Evolutionary conservation across 2,329 filamentous ascomycete genomes (phyloP).

Genomic region (Aspergillus brunneoviolaceus): DNA sequence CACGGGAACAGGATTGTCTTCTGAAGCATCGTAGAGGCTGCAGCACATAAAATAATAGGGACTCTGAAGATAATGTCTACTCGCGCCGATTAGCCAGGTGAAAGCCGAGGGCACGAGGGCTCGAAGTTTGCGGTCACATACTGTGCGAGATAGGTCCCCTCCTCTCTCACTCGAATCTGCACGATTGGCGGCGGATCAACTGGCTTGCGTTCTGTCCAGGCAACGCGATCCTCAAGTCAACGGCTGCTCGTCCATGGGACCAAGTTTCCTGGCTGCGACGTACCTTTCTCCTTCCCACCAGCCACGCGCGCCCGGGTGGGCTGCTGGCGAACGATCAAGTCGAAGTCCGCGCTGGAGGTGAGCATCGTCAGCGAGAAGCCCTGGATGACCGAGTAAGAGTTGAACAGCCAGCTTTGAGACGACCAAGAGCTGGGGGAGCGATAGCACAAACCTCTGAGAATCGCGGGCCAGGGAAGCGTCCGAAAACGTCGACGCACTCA

Average conservation of each 20-base stretch:
- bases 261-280: conserved; percentile 12
- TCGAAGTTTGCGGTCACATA: conserved; percentile 43
- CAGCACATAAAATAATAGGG: conserved; percentile 65
- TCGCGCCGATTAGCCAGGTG: conserved; percentile 18
- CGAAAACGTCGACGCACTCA: conserved; percentile 43
- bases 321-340: conserved; percentile 63
- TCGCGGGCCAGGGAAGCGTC: conserved; percentile 44
- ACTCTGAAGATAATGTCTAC: conserved; percentile 61
- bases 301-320: conserved; percentile 67
- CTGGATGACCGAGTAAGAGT: conserved; percentile 32
- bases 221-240: conserved; percentile 13
- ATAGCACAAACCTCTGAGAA: conserved; percentile 40
- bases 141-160: conserved; percentile 56
- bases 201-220: conserved; percentile 69
- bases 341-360: conserved; percentile 54
- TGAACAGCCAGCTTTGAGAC: conserved; percentile 19
- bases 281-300: conserved; percentile 74
- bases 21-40: conserved; percentile 53
- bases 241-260: conserved; percentile 8
- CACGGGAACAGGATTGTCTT: conserved; percentile 45
- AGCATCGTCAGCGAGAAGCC: conserved; percentile 41
- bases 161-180: conserved; percentile 60
- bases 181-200: conserved; percentile 83
- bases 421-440: conserved; percentile 10
- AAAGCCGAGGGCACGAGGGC: not conserved